Evolutionary conservation across 306 rosid species (phyloP), one percentile per base, ranked within the genome.

Genomic region (Lathyrus oleraceus): DNA sequence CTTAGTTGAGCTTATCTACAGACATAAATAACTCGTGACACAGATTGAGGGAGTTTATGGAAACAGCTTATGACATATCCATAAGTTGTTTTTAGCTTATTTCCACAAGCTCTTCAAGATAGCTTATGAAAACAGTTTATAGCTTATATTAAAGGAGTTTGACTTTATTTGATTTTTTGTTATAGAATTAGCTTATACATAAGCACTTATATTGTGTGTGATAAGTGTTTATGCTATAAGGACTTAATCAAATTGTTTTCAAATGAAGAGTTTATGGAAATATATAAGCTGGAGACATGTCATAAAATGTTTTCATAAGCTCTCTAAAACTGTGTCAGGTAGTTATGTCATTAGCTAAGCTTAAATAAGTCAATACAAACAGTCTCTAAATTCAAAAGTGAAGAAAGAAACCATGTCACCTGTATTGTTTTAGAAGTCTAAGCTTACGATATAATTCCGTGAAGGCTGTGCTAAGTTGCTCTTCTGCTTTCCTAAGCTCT

Each of bases 391-490:
- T n/a, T 7, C 17, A 71, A 30, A 36, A 61, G 38, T 44, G 49
- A 30, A 60, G 44, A 32, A 61, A 54, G 56, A 75, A 17, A n/a
- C 32, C 48, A 71, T 63, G 44, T 49, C 70, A 91, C 97, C 96
- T 72, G 61, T 76, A 88, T 70, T 85, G 63, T 76, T 88, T 91
- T 9, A 88, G 77, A 67, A 91, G 89, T 57, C 70, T 79, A 35
- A 91, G 96, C 88, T 87, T 88, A 61, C 70, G 65, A 69, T 91
- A 71, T 44, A 91, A 88, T 78, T 83, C 91, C 40, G 61, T 76
- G 10, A 91, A 75, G 66, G 96, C 97, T 56, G 9, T 43, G 36
- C 75, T 74, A 72, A 91, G 80, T 53, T 72, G 78, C 73, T 75
- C 80, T 62, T 91, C 93, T 10, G 87, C 85, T 61, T 78, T 91